Evolutionary conservation across 305 asterid species (phyloP), one percentile per base, ranked within the genome.

Genomic region (Coffea humblotiana): DNA sequence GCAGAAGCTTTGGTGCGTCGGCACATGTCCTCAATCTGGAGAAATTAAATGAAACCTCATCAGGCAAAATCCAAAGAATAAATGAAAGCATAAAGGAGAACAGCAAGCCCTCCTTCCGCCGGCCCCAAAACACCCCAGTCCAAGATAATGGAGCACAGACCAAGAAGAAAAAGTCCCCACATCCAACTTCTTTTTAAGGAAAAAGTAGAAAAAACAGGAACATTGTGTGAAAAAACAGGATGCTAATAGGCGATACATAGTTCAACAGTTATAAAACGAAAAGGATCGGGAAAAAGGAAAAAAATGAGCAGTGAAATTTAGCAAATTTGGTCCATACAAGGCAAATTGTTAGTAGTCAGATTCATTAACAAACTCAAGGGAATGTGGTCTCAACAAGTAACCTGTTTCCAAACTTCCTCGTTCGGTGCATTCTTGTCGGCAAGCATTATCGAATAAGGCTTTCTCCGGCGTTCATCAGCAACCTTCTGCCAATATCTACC

Each of bases 341-440:
- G 65, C 56, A 58, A 75, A 27, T 75, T 21, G 40, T 32, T 23
- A 23, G 8, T 40, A 40, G 56, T 75, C 70, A 75, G 70, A 32
- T 37, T 75, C 45, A 14, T 43, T 56, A 74, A 14, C 54, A 74
- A 58, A 56, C 52, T 21, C 68, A 74, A 74, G 47, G 35, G 76
- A 82, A 83, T 74, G 77, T 61, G 52, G 77, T 78, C 86, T 74
- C 12, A 76, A 71, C 54, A 80, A 43, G 56, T 85, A 79, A 96
- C 99, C 96, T 86, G 97, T 80, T 69, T 89, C 99, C 99, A 96
- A 78, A 96, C 99, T 80, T 92, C 97, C 87, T 91, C 97, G 85
- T 94, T 94, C 64, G 99, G 99, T 72, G 99, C 99, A 86, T 96
- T 96, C 91, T 96, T 96, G 89, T 96, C 99, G 47, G 99, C 99